Percentiles rank a stretch among this genome's conserved stretches.
Conservation (phyloP, 2,329 filamentous ascomycete species). For the Thelonectria blattea region DNA sequence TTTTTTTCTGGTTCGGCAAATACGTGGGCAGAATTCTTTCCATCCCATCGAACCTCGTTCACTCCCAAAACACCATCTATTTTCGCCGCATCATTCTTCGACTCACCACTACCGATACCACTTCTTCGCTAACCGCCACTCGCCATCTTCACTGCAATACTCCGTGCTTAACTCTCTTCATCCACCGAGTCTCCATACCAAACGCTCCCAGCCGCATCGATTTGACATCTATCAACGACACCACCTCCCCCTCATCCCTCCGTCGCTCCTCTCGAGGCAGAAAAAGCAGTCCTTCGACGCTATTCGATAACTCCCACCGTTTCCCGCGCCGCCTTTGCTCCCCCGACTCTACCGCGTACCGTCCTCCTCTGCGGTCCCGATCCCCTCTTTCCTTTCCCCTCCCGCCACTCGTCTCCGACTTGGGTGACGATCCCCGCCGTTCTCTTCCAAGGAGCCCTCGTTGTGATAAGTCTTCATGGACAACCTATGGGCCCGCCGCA, state of each 20-base stretch:
- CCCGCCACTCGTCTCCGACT: slow-evolving; percentile 23
- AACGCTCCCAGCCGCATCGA: not conserved
- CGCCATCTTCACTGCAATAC: slow-evolving; percentile 12
- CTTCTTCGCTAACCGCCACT: slow-evolving; percentile 5
- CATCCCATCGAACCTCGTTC: slow-evolving; percentile 20
- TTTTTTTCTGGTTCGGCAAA: slow-evolving; percentile 8
- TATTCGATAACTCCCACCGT: slow-evolving; percentile 6
- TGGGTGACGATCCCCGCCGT: slow-evolving; percentile 34
- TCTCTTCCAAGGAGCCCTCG: slow-evolving; percentile 31
- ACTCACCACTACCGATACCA: slow-evolving; percentile 7
- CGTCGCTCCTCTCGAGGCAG: slow-evolving; percentile 5
- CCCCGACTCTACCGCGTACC: not conserved
- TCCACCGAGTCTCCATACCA: slow-evolving; percentile 8
- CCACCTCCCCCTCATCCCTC: slow-evolving; percentile 18
- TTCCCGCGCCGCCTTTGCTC: slow-evolving; percentile 4
- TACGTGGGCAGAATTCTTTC: slow-evolving; percentile 23
- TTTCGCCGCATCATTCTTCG: slow-evolving; percentile 13
- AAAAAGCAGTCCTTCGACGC: slow-evolving; percentile 9
- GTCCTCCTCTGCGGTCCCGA: not conserved
- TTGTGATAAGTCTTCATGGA: slow-evolving; percentile 58
- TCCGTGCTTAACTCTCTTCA: too few species aligned
- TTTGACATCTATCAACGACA: not conserved
- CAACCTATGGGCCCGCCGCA: slow-evolving; percentile 80
- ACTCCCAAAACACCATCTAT: slow-evolving; percentile 22
- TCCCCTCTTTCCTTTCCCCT: slow-evolving; percentile 9